Base-by-base conservation (phyloP, 306 rosid genomes). In the Heteromeles arbutifolia region DNA sequence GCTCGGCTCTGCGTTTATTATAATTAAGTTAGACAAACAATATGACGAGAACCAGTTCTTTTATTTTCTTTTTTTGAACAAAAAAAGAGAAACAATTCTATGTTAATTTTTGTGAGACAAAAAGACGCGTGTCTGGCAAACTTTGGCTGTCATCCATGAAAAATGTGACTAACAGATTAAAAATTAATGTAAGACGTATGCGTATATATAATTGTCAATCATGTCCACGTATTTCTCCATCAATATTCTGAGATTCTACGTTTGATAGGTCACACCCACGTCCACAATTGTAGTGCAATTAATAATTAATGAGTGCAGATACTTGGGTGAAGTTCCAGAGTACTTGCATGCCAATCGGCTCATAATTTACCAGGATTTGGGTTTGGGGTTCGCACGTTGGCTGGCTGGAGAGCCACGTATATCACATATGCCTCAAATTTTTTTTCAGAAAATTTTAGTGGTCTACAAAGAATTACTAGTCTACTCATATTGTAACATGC, bases 91-190 rank as follows among this genome's bases (percentile, higher is more conserved):
- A 22, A 56, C 26, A n/a, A 59, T 24, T 25, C 32, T 2, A 25
- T 26, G 9, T 61, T 52, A 12, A 45, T 50, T 29, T 37, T 65
- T n/a, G 31, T 39, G 64, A 74, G 59, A 77, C 76, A 72, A 44
- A 69, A 45, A 66, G 66, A 63, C 80, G 41, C 67, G 64, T 70
- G 82, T 59, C 62, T n/a, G 58, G 22, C 48, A 15, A 56, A 63
- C 45, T 67, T 73, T 77, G 83, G 85, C 73, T 69, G 53, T 54
- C 80, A 28, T 58, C 62, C 73, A 32, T 34, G 21, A 71, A 44
- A 44, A 44, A 12, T 44, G 50, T 44, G 50, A 44, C 3, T 44
- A 12, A 12, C 2, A 12, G 50, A 12, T 12, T 44, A 44, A 44
- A 44, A 44, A 11, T 12, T 44, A 44, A 44, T 1, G 50, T 12